phyloP scores from a whole-genome alignment of 768 basidiomycete species.

The Tulasnella calospora region DNA sequence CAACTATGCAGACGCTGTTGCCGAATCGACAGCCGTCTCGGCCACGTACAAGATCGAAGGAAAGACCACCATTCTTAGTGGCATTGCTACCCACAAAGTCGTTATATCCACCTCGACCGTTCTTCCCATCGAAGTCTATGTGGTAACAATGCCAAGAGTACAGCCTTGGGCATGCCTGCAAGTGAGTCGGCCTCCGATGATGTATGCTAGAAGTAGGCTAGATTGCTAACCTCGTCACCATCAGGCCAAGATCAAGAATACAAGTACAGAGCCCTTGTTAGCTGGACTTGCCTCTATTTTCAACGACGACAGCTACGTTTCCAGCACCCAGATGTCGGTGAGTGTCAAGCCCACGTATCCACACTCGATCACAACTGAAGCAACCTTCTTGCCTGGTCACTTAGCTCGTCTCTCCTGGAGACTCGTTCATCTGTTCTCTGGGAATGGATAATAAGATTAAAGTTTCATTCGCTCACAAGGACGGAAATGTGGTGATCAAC shows the following conservation, averaged over 20 bases:
- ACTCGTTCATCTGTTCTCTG: constrained; percentile 53
- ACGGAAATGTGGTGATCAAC: constrained; percentile 24
- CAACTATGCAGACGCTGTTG: background rate
- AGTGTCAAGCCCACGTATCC: constrained; percentile 27
- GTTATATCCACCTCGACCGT: background rate
- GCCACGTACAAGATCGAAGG: background rate
- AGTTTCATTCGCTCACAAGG: constrained; percentile 34
- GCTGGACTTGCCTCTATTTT: constrained; percentile 53
- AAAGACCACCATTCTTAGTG: background rate
- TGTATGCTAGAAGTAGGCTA: background rate
- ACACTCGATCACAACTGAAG: background rate
- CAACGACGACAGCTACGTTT: constrained; percentile 54
- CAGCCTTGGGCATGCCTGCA: background rate
- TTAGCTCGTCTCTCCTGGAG: constrained; percentile 48
- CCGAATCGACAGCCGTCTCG: background rate
- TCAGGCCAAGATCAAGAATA: constrained; percentile 52
- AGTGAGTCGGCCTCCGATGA: background rate
- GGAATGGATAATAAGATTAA: constrained; percentile 40
- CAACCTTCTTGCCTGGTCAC: background rate
- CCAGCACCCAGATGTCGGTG: constrained; percentile 40
- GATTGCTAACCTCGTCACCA: constrained; percentile 4
- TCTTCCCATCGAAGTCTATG: background rate
- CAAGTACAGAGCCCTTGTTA: constrained; percentile 53
- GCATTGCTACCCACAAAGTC: background rate
- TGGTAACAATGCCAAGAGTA: background rate